Evolutionary conservation across 2,329 filamentous ascomycete species (phyloP).

Genomic region (Bipolaris sorokiniana): DNA sequence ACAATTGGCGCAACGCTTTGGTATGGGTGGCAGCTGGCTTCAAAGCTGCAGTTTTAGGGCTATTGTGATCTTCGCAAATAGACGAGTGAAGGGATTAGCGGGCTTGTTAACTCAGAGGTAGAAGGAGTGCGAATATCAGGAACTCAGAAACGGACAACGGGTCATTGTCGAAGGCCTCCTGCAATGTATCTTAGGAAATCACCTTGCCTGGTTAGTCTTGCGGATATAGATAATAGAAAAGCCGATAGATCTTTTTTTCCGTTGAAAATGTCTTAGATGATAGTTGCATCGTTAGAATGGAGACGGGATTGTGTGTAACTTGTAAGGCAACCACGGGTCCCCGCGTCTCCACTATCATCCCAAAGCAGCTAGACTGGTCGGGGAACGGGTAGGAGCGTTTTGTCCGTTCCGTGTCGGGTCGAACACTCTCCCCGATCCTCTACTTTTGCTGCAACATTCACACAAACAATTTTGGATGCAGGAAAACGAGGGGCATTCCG

Average conservation of each 20-base stretch:
- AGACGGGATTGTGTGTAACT: not conserved
- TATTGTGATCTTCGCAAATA: not conserved
- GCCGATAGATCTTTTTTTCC: not conserved
- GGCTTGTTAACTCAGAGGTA: too few relatives aligned
- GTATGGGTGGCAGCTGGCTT: constrained; percentile 23
- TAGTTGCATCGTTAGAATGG: not conserved
- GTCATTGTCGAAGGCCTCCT: not conserved
- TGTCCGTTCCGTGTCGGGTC: constrained; percentile 16
- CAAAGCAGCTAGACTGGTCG: constrained; percentile 1
- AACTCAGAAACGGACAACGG: not conserved
- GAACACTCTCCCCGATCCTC: not conserved
- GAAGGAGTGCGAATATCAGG: not conserved
- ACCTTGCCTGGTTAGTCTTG: too few relatives aligned
- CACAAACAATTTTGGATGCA: constrained; percentile 30
- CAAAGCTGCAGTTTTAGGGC: constrained; percentile 1
- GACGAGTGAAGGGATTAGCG: too few relatives aligned
- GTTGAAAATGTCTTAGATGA: not conserved
- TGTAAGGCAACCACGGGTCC: not conserved
- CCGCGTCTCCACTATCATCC: not conserved
- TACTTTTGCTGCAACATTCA: not conserved
- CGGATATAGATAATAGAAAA: not conserved
- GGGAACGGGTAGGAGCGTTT: constrained; percentile 7
- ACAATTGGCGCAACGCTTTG: constrained; percentile 41
- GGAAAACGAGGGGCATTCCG: constrained; percentile 25
- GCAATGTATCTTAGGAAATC: not conserved